Evolutionary conservation across 2,329 filamentous ascomycete species (phyloP).

Genomic region (Phialophora verrucosa): DNA sequence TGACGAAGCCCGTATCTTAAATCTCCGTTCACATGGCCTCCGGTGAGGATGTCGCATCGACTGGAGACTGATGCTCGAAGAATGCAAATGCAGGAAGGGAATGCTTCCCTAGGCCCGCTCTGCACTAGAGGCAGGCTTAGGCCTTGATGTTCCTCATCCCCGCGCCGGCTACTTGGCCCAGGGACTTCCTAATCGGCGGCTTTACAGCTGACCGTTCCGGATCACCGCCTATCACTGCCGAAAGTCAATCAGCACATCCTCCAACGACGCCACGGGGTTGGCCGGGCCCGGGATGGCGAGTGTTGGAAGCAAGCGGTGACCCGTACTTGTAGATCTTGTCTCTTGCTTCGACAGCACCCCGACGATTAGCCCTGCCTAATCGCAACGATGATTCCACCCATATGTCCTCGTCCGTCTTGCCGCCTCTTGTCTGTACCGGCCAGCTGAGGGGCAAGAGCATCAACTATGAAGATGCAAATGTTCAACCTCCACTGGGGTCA

Average conservation of each 20-base stretch:
- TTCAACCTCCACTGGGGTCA: constrained; percentile 23
- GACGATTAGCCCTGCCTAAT: neutral
- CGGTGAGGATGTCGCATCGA: neutral
- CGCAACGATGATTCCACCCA: neutral
- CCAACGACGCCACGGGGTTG: neutral
- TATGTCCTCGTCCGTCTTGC: neutral
- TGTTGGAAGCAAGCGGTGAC: neutral
- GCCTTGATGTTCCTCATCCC: no score
- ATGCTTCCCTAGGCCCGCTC: neutral
- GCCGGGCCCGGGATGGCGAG: neutral
- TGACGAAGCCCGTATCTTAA: neutral
- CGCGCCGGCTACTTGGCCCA: neutral
- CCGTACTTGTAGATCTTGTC: neutral
- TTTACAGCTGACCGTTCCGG: neutral
- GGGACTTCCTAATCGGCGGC: neutral
- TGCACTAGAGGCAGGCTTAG: neutral
- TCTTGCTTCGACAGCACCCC: neutral
- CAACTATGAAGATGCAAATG: constrained; percentile 15
- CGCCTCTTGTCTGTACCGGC: neutral
- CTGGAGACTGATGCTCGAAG: neutral
- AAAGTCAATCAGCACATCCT: neutral
- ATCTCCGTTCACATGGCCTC: neutral
- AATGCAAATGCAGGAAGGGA: neutral
- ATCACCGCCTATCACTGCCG: neutral
- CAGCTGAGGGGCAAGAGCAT: neutral